A percentile compares a stretch with the other conserved stretches of the same genome.
Evolutionary conservation across 2,329 filamentous ascomycete species (phyloP).

Genomic region (Mariannaea elegans): DNA sequence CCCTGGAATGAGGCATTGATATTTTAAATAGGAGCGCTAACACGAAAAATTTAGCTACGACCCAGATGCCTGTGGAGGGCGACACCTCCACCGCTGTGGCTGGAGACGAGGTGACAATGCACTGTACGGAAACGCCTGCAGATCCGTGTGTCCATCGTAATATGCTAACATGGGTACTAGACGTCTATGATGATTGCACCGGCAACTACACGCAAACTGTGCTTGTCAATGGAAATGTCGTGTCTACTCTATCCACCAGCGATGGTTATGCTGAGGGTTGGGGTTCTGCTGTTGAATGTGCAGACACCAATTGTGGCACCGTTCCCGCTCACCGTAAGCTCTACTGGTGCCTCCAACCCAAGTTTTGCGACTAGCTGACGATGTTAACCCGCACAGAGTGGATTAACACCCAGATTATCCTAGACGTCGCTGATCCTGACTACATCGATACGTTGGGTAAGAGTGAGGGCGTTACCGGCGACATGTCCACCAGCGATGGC

Average conservation of each 20-base stretch:
- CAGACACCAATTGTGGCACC: slow-evolving; percentile 78
- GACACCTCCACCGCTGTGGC: slow-evolving; percentile 23
- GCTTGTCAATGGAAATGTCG: slow-evolving; percentile 33
- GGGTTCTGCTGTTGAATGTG: slow-evolving; percentile 64
- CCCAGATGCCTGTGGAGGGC: slow-evolving; percentile 29
- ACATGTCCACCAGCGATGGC: slow-evolving; percentile 4
- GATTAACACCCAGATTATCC: slow-evolving; percentile 30
- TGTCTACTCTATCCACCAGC: slow-evolving; percentile 56
- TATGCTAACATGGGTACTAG: no score
- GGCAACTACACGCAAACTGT: slow-evolving; percentile 32
- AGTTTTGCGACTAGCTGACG: background rate
- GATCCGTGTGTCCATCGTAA: background rate
- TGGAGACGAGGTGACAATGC: slow-evolving; percentile 32
- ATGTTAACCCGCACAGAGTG: slow-evolving; percentile 14
- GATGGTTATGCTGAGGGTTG: slow-evolving; percentile 53
- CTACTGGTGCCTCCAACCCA: fast-evolving
- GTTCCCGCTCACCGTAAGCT: slow-evolving; percentile 33
- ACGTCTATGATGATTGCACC: slow-evolving; percentile 27
- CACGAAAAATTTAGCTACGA: slow-evolving; percentile 19
- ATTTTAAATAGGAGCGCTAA: no score
- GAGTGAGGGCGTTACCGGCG: slow-evolving; percentile 5
- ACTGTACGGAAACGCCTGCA: slow-evolving; percentile 16
- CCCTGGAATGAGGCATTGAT: background rate
- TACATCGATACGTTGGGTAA: slow-evolving; percentile 25
- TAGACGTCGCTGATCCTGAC: slow-evolving; percentile 26